Conservation (phyloP, 2,329 filamentous ascomycete genomes). For the Berkeleyomyces basicola region DNA sequence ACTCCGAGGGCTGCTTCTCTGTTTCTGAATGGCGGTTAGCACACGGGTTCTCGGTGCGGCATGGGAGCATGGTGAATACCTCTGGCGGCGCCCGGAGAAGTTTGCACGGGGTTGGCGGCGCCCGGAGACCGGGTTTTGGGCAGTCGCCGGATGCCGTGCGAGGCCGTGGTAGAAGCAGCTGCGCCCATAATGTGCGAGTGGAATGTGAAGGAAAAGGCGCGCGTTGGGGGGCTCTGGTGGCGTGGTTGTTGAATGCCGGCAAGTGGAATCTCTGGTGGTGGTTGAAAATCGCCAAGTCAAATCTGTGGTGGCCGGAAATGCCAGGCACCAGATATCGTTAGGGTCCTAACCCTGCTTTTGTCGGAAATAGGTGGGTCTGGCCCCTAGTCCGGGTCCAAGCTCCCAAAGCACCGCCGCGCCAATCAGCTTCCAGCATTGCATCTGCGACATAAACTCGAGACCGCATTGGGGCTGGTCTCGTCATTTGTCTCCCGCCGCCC, state of each 20-base stretch:
- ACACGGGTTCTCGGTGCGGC: background rate
- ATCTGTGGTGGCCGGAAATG: too few species aligned
- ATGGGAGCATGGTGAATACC: background rate
- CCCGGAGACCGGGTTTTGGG: background rate
- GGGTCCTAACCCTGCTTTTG: background rate
- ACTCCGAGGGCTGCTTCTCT: background rate
- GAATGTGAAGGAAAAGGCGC: background rate
- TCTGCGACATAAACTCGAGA: background rate
- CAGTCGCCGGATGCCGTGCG: background rate
- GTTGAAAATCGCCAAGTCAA: too few species aligned
- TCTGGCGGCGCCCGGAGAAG: background rate
- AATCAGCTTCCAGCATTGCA: background rate
- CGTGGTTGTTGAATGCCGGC: background rate
- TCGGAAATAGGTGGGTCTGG: background rate
- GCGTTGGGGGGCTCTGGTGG: background rate
- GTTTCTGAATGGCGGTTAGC: background rate
- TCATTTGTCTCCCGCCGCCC: too few species aligned
- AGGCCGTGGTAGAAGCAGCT: background rate
- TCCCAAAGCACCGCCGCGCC: background rate
- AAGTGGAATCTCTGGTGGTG: too few species aligned
- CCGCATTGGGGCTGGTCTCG: background rate
- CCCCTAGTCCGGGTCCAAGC: background rate
- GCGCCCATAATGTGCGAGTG: background rate
- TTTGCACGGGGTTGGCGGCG: background rate
- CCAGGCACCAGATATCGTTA: background rate